Evolutionary conservation across 805 yeast species (phyloP), one percentile per base, ranked within the genome.

Genomic region (Ogataea pignaliae): DNA sequence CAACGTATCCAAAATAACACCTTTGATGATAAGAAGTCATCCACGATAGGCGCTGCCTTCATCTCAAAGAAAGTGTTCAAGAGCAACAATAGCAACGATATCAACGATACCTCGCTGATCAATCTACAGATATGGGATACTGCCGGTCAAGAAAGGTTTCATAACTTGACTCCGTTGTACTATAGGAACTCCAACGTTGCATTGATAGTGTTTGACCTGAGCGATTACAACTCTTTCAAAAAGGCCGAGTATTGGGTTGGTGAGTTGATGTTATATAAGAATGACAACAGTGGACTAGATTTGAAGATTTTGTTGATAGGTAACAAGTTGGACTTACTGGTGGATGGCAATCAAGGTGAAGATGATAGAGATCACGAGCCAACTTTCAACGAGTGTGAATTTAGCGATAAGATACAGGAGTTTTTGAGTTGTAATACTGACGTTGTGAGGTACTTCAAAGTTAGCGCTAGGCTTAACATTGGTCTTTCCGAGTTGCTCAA

Each of bases 1-100:
- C 85, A 85, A 52, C 70, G 97, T 41, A 88, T 90, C 55, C 90
- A 78, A 35, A 70, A 69, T 49, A 76, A 81, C 54, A 66, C 79
- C 0, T 93, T 91, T 61, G 93, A 88, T 52, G 83, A 79, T 29
- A 78, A 79, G 52, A 78, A 91, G 46, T 88, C 95, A 53, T 86
- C 95, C 36, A 93, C 99, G 2, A 93, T 93, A 43, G 99, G 99
- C n/a, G 99, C 99, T 3, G 99, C 98, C 0, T 93, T 91, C 64
- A 75, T 93, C 34, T 88, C 97, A 14, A 95, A 89, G 61, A 81
- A 85, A 10, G 71, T 85, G 11, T 70, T 79, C 34, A 45, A 56
- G 26, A 52, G 53, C 28, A 54, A 53, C 8, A 59, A 52, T 13
- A 54, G 60, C 3, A 63, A 50, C 17, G 48, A 61, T 34, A 55